Evolutionary conservation across 768 basidiomycete genomes (phyloP).

Genomic region (Lentinula guzmanii): DNA sequence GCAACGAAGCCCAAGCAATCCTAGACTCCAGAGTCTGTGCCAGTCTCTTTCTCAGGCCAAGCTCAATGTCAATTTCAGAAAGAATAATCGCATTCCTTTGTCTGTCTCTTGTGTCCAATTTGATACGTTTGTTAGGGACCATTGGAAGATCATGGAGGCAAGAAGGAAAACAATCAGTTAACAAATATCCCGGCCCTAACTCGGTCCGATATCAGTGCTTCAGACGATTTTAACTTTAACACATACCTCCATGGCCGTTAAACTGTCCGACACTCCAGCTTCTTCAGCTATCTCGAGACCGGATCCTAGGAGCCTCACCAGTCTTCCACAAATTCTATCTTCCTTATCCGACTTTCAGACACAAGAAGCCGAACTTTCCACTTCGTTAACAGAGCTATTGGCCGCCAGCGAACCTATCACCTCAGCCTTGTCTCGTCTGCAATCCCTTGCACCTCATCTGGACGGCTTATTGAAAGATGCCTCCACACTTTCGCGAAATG

Average conservation of each 20-base stretch:
- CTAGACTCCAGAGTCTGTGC: conserved; percentile 35
- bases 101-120: conserved; percentile 7
- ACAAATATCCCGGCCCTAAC: no score
- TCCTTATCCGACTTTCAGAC: conserved; percentile 70
- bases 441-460: conserved; percentile 53
- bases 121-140: conserved; percentile 5
- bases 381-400: conserved; percentile 64
- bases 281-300: background rate
- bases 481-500: conserved; percentile 44
- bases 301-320: conserved; percentile 36
- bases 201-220: no score
- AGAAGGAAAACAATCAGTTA: background rate
- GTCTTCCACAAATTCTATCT: conserved; percentile 65
- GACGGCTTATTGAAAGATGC: conserved; percentile 61
- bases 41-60: conserved; percentile 35
- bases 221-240: no score
- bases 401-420: conserved; percentile 63
- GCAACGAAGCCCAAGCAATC: conserved; percentile 41
- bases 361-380: conserved; percentile 71
- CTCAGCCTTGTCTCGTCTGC: conserved; percentile 54
- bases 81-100: background rate
- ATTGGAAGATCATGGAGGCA: background rate
- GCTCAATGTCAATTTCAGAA: conserved; percentile 40
- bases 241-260: background rate
- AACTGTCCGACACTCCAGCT: background rate